Evolutionary conservation across 305 asterid genomes (phyloP), one percentile per base, ranked within the genome.

Genomic region (Fraxinus dipetala): DNA sequence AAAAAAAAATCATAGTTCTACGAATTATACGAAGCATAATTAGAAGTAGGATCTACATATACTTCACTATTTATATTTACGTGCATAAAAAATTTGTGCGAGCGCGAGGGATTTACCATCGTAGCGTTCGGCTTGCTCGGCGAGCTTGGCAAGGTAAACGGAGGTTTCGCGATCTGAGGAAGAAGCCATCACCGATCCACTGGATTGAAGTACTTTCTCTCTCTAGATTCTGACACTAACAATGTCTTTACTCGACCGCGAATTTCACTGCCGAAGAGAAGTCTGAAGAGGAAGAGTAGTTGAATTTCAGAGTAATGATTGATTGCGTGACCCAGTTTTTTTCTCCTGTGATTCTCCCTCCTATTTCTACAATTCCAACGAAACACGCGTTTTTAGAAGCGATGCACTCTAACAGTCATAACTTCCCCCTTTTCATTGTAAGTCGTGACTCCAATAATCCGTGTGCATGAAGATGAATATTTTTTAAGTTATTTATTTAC

Each of bases 51-150:
- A 88, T 88, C 90, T 83, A 30, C 5, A 75, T 45, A 72, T 81
- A 78, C 31, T 40, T 22, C 56, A 30, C 59, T n/a, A 80, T 4
- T 20, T 22, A 70, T 22, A 78, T 67, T 63, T 63, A 80, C 40
- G 34, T 67, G 18, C 18, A 83, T 51, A 45, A 77, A 28, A 67
- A 28, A 48, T 59, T 59, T 32, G 80, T 56, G 45, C 48, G 30
- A 2, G 36, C 28, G 32, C 3, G 5, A 26, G 77, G 86, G 72
- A 48, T 82, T 82, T 89, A 90, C 94, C 94, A 28, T 90, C 94
- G 80, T 90, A 90, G 38, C 94, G 92, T 83, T 90, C 94, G 77
- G 94, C 94, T 85, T 90, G 92, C 91, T 90, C 93, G 85, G 92
- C 91, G 74, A 89, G 92, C 65, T 89, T 90, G 76, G 94, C 92